Evolutionary conservation across 2,329 filamentous ascomycete genomes (phyloP).

Genomic region (Sporothrix brunneoviolacea): DNA sequence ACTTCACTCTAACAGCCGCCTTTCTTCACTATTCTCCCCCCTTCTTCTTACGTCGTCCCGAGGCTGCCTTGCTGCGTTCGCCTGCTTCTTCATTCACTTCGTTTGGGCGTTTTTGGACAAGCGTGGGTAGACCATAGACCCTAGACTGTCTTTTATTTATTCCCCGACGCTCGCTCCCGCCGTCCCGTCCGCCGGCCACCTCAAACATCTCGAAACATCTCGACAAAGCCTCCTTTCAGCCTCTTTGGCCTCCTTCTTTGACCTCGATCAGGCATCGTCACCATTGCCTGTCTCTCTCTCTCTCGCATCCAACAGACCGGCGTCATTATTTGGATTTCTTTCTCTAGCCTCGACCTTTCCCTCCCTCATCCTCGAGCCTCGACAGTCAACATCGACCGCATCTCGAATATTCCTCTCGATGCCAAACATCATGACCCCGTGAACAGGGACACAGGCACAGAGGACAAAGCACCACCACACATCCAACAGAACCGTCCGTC

Average conservation of each 20-base stretch:
- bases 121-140: no score
- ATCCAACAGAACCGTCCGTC: neutral
- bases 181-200: neutral
- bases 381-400: neutral
- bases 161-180: neutral
- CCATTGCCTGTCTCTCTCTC: no score
- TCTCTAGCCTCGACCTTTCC: no score
- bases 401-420: neutral
- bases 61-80: conserved; percentile 6
- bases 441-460: neutral
- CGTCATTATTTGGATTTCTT: no score
- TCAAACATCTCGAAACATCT: no score
- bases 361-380: no score
- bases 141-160: neutral
- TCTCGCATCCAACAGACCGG: no score
- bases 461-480: neutral
- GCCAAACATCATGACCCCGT: neutral
- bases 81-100: neutral
- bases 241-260: no score
- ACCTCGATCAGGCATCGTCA: no score
- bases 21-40: no score
- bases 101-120: neutral
- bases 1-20: conserved; percentile 3
- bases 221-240: no score
- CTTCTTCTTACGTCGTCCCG: neutral